Percentiles rank a stretch among this genome's conserved stretches.
These are phyloP conservation scores for Firmiana major DNA, from an alignment of 345 rosid genomes.

Conservation along the genomic window DNA sequence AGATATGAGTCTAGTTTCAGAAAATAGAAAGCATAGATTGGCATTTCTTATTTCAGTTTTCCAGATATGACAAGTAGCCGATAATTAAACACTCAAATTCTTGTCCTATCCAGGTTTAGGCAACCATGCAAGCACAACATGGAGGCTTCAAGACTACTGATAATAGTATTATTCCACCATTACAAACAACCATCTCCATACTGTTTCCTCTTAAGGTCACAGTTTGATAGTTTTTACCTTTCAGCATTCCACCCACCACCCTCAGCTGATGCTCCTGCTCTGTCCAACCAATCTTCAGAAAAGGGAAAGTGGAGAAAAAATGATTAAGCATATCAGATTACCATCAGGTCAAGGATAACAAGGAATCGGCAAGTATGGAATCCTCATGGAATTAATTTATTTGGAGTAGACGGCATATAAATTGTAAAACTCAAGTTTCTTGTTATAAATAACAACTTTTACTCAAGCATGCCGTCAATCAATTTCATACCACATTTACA, in stretches of 20 bases:
- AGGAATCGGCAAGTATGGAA: background rate
- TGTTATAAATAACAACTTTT: background rate
- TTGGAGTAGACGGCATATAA: background rate
- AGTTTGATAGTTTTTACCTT: conserved; percentile 34
- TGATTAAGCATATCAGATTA: conserved; percentile 1
- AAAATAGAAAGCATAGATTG: background rate
- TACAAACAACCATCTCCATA: background rate
- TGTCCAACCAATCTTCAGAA: conserved; percentile 56
- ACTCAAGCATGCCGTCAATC: background rate
- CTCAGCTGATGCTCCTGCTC: conserved; percentile 60
- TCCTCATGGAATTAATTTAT: background rate
- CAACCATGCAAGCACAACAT: background rate
- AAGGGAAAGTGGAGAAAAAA: background rate
- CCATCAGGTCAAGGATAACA: background rate
- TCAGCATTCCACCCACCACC: conserved; percentile 58
- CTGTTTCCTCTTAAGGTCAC: background rate
- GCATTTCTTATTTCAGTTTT: background rate
- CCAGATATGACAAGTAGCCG: background rate
- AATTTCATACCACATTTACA: background rate
- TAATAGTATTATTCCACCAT: background rate
- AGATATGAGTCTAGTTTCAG: background rate
- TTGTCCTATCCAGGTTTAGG: background rate
- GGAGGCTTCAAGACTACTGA: background rate
- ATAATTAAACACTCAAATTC: background rate
- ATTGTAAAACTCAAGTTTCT: background rate